Evolutionary conservation across 352 stramenopile species (phyloP).

Genomic region (Salisapilia sapeloensis): DNA sequence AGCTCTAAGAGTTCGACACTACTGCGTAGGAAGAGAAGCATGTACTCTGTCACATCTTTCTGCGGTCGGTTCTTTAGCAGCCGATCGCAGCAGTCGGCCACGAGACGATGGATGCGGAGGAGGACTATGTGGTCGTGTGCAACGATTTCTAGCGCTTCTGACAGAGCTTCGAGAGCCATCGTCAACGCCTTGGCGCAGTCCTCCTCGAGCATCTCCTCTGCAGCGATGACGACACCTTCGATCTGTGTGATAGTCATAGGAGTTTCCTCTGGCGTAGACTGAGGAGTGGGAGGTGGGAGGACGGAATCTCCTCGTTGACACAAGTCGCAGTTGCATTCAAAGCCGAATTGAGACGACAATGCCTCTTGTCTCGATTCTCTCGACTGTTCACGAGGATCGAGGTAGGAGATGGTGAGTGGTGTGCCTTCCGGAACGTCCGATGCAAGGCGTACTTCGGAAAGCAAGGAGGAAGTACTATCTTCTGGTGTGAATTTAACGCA

Average conservation of each 20-base stretch:
- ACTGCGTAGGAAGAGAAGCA: conserved; percentile 75
- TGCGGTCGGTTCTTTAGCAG: conserved; percentile 44
- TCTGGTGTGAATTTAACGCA: conserved; percentile 87
- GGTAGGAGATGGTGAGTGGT: conserved; percentile 86
- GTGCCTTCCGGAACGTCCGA: conserved; percentile 71
- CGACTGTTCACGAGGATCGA: conserved; percentile 82
- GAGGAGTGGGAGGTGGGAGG: conserved; percentile 13
- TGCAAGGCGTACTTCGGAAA: conserved; percentile 87
- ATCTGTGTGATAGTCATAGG: conserved; percentile 25
- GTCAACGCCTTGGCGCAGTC: conserved; percentile 25
- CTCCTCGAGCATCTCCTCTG: conserved; percentile 44
- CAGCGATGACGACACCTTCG: conserved; percentile 35
- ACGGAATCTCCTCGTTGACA: conserved; percentile 57
- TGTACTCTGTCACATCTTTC: conserved; percentile 62
- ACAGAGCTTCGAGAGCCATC: conserved; percentile 62
- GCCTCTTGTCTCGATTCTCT: conserved; percentile 59
- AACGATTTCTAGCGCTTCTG: conserved; percentile 67
- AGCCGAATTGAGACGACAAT: conserved; percentile 86
- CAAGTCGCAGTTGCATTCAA: conserved; percentile 57
- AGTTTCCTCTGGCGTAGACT: conserved; percentile 5
- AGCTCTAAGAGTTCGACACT: conserved; percentile 79
- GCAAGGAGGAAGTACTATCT: conserved; percentile 11
- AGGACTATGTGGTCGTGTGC: conserved; percentile 75
- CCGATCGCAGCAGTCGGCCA: conserved; percentile 81
- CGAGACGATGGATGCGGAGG: conserved; percentile 82